Evolutionary conservation across 805 yeast genomes (phyloP), one percentile per base, ranked within the genome.

Genomic region (Candida montana): DNA sequence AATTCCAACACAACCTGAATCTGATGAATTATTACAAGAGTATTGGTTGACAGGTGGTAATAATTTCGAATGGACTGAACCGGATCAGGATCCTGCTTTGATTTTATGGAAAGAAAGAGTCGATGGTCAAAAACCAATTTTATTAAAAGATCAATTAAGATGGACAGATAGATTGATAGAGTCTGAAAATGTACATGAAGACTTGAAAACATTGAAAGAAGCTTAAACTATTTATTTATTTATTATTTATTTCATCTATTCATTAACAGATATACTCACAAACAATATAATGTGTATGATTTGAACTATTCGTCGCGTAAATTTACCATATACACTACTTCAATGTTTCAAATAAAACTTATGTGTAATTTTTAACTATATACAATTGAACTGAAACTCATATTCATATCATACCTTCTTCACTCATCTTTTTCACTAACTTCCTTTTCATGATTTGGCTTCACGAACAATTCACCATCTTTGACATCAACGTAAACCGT

Each of bases 31-130:
- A 66, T 52, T 86, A 50, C 83, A 85, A 55, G 95, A 88, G 51
- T 86, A 85, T 63, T 86, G 95, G 95, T 77, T 85, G 56, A 72
- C 83, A 32, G 85, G 87, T 7, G 95, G 95, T 24, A 90, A 82
- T 41, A 89, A 88, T 12, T 86, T 84, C 55, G 85, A 81, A 46
- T 86, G 95, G 95, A 81, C 76, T 11, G 95, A 86, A 55, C 95
- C 95, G 1, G 95, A 86, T 57, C 83, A 83, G 55, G 95, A 87
- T 55, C 95, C 95, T 0, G 95, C 93, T 0, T 88, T 81, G 17
- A 47, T 79, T 2, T 30, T 46, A 6, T 54, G 57, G 57, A 45
- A 27, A 16, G 13, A 40, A 16, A 31, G 45, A 27, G 17, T 50
- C 7, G 42, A 41, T n/a, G 35, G 40, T 2, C 45, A 46, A 29